Conservation (phyloP, 768 basidiomycete species). For the Serendipita sp. region DNA sequence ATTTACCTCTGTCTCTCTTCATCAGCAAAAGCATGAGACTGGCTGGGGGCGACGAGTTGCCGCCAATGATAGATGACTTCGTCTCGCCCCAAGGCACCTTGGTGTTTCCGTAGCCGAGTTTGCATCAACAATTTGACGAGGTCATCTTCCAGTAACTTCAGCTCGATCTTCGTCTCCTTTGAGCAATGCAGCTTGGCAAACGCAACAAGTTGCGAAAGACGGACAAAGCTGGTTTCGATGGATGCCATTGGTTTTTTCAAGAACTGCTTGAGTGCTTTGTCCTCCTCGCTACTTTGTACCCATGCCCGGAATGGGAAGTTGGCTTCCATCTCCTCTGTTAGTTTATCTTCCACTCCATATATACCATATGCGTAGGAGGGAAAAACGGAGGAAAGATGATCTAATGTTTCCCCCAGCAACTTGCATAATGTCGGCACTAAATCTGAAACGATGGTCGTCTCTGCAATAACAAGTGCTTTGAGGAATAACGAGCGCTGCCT, state of each 20-base stretch:
- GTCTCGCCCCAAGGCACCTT: neutral
- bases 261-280: neutral
- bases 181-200: neutral
- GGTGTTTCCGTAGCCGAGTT: neutral
- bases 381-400: neutral
- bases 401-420: neutral
- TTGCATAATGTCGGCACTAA: neutral
- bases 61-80: slow-evolving; percentile 3
- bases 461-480: neutral
- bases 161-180: neutral
- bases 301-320: slow-evolving; percentile 6
- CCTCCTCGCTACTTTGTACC: neutral
- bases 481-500: neutral
- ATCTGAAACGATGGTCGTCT: neutral
- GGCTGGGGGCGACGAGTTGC: neutral
- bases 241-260: neutral
- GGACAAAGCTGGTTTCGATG: neutral
- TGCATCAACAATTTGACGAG: neutral
- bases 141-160: neutral
- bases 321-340: neutral
- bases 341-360: neutral
- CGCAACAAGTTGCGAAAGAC: neutral
- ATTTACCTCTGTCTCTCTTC: neutral
- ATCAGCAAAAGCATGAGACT: neutral
- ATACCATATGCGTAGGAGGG: neutral